These are phyloP conservation scores for Ligustrum vulgare DNA, from an alignment of 257 asterid genomes.

Conservation along the genomic window DNA sequence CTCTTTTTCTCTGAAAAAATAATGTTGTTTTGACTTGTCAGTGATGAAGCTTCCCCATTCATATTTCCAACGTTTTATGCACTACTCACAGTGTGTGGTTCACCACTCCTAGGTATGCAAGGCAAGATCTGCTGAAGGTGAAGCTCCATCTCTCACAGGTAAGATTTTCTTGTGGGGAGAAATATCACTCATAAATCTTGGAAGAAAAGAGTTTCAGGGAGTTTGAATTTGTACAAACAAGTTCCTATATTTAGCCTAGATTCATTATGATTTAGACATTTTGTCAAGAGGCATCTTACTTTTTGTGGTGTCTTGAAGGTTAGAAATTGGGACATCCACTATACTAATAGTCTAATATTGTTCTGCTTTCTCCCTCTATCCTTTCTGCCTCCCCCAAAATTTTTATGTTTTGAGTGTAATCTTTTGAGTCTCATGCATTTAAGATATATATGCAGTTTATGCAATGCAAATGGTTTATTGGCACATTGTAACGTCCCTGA, in stretches of 20 bases:
- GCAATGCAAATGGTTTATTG: background rate
- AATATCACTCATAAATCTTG: background rate
- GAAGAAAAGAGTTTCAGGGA: background rate
- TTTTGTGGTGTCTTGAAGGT: background rate
- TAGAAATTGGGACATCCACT: background rate
- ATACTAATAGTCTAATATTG: background rate
- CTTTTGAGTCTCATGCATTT: background rate
- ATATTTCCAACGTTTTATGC: background rate
- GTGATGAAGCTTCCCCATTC: constrained; percentile 7
- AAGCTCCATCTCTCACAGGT: background rate
- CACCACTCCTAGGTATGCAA: constrained; percentile 10
- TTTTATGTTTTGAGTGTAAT: background rate
- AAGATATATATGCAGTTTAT: background rate
- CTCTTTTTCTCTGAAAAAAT: constrained; percentile 3
- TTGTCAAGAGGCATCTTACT: background rate
- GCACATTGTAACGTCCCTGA: too few species aligned
- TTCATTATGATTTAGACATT: background rate
- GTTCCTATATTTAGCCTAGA: constrained; percentile 1
- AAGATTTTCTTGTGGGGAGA: constrained; percentile 14
- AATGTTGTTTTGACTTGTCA: constrained; percentile 1
- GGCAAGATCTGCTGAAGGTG: constrained; percentile 14
- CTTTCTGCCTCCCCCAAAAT: background rate
- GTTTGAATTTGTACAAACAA: background rate
- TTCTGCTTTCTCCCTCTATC: background rate
- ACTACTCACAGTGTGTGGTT: background rate